These are phyloP conservation scores for Rhizopus stolonifer DNA, from an alignment of 371 early-diverging fungal genomes.

Conservation along the genomic window DNA sequence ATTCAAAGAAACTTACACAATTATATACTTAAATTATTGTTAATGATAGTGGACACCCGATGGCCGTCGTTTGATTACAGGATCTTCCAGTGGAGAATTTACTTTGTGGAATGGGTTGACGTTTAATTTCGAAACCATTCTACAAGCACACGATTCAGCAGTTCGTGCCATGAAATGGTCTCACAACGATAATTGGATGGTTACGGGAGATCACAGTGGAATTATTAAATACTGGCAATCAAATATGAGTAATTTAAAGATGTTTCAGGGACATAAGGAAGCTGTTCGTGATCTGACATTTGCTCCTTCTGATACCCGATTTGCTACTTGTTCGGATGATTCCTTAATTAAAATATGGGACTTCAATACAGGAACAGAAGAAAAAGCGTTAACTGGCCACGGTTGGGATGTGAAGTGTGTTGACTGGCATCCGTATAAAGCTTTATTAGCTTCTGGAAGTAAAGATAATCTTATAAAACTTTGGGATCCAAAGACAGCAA, in stretches of 20 bases:
- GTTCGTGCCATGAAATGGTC: slow-evolving; percentile 98
- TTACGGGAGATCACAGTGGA: slow-evolving; percentile 96
- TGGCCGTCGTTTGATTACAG: slow-evolving; percentile 97
- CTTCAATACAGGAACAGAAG: slow-evolving; percentile 89
- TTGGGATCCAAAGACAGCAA: slow-evolving; percentile 98
- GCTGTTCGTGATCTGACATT: slow-evolving; percentile 87
- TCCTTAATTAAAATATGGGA: slow-evolving; percentile 97
- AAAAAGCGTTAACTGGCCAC: slow-evolving; percentile 88
- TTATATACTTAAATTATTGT: no score
- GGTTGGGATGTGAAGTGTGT: slow-evolving; percentile 99
- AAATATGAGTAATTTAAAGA: slow-evolving; percentile 97
- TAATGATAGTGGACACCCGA: slow-evolving; percentile 99
- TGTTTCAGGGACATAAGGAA: slow-evolving; percentile 92
- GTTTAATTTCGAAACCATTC: slow-evolving; percentile 99
- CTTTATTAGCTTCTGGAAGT: slow-evolving; percentile 96
- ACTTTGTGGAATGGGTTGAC: slow-evolving; percentile 99
- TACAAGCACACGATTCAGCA: slow-evolving; percentile 97
- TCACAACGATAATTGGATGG: slow-evolving; percentile 95
- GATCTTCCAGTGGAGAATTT: slow-evolving; percentile 98
- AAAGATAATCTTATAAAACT: slow-evolving; percentile 98
- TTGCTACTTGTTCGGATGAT: slow-evolving; percentile 98
- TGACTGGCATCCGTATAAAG: slow-evolving; percentile 98
- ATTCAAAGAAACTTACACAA: no score
- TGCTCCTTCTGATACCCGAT: slow-evolving; percentile 83
- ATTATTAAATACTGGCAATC: slow-evolving; percentile 99